Conservation (phyloP, 2,329 filamentous ascomycete species). For the Apiospora marii region DNA sequence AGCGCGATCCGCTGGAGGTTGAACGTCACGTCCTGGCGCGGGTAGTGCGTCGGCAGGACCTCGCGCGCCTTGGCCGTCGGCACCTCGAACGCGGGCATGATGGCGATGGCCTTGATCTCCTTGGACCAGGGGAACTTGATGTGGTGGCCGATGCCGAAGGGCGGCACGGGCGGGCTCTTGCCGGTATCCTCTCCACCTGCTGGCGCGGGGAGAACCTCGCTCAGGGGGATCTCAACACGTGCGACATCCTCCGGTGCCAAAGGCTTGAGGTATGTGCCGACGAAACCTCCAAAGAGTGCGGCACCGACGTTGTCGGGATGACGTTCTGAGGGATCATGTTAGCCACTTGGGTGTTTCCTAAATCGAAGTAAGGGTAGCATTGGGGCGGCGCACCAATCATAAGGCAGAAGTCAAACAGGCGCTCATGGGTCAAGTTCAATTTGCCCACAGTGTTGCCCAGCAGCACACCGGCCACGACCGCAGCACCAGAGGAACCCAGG, state of each 20-base stretch:
- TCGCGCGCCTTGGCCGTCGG: conserved; percentile 90
- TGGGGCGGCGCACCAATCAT: conserved; percentile 77
- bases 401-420: conserved; percentile 93
- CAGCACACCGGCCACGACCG: conserved; percentile 94
- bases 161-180: conserved; percentile 85
- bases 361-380: neutral
- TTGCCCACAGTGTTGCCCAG: conserved; percentile 88
- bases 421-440: conserved; percentile 77
- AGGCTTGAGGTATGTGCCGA: conserved; percentile 95
- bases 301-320: conserved; percentile 96
- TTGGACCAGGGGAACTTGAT: conserved; percentile 94
- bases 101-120: conserved; percentile 95
- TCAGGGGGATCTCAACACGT: conserved; percentile 90
- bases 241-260: conserved; percentile 88
- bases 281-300: conserved; percentile 93
- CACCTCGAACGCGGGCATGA: conserved; percentile 95
- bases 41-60: conserved; percentile 83
- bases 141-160: conserved; percentile 91
- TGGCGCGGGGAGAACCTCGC: conserved; percentile 89
- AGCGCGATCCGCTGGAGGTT: conserved; percentile 95
- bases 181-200: conserved; percentile 93
- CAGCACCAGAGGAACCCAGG: conserved; percentile 92
- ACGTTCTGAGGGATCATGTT: conserved; percentile 62
- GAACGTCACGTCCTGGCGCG: conserved; percentile 83
- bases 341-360: neutral